Evolutionary conservation across 2,329 filamentous ascomycete genomes (phyloP), one percentile per base, ranked within the genome.

Genomic region (Hypoxylon sp.): DNA sequence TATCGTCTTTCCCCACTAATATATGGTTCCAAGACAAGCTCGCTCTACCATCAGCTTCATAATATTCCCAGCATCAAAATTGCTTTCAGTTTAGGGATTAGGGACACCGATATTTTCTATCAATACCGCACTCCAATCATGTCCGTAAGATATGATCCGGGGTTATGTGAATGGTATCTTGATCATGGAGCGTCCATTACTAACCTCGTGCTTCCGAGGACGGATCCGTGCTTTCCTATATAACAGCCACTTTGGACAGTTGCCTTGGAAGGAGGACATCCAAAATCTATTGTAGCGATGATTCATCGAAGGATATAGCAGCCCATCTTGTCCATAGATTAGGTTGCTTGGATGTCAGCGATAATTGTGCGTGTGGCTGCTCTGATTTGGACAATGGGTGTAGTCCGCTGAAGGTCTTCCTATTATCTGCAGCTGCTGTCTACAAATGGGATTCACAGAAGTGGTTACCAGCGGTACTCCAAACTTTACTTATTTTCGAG

Each of bases 321-420:
- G 7, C 17, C 19, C 37, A n/a, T 4, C 24, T 53, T 6, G 20
- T 44, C 4, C 26, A n/a, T n/a, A 43, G n/a, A 30, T n/a, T 53
- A 6, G 17, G 37, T 20, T 15, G 10, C n/a, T 6, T 46, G 10
- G 24, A 55, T 6, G 15, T 49, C 4, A 30, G 53, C 6, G 54
- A 56, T 56, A 11, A 22, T 32, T 56, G 54, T 15, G 22, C 41
- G 15, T 56, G 54, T 11, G 24, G 44, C 24, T 56, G 54, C 44
- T 56, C 32, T 28, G 44, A 43, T 22, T 13, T n/a, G n/a, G 44
- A 49, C 15, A 22, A 41, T 8, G 54, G 54, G 7, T 56, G 54
- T 11, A 41, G 24, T 22, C 54, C 54, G 4, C 7, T 49, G 11
- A 19, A n/a, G 4, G 7, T 48, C 11, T 26, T 56, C 13, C 10